These are phyloP conservation scores for Bacidia rubella DNA, from an alignment of 495 filamentous ascomycete genomes.

Conservation along the genomic window DNA sequence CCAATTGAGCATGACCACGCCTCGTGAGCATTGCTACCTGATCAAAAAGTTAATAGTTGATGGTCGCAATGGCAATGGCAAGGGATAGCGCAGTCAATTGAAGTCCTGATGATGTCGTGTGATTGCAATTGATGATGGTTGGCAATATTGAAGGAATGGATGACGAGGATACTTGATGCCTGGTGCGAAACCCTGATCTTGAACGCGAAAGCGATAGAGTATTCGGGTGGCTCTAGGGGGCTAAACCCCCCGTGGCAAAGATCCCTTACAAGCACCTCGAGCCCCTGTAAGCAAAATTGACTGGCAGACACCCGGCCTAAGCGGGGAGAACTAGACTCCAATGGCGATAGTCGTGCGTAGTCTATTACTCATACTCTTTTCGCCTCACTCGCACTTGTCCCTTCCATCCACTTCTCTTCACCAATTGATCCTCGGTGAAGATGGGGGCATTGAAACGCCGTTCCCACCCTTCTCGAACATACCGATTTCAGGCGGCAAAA, in stretches of 20 bases:
- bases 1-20: not conserved
- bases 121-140: not conserved
- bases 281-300: too few relatives aligned
- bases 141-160: not conserved
- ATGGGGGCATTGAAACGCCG: not conserved
- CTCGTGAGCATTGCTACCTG: constrained; percentile 7
- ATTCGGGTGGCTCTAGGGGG: not conserved
- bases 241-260: not conserved
- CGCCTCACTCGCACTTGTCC: not conserved
- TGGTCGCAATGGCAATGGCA: not conserved
- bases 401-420: constrained; percentile 1
- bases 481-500: constrained; percentile 2
- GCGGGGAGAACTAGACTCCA: not conserved
- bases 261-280: too few relatives aligned
- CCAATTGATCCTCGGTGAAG: not conserved
- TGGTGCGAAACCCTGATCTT: not conserved
- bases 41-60: not conserved
- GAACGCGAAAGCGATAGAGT: not conserved
- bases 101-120: not conserved
- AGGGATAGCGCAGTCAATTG: not conserved
- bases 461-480: not conserved
- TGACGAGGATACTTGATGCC: constrained; percentile 2
- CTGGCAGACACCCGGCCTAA: too few relatives aligned
- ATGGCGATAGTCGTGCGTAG: not conserved
- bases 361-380: not conserved